Percentiles rank a stretch among this genome's conserved stretches.
Evolutionary conservation across 768 basidiomycete species (phyloP).

Genomic region (Mycena metata): DNA sequence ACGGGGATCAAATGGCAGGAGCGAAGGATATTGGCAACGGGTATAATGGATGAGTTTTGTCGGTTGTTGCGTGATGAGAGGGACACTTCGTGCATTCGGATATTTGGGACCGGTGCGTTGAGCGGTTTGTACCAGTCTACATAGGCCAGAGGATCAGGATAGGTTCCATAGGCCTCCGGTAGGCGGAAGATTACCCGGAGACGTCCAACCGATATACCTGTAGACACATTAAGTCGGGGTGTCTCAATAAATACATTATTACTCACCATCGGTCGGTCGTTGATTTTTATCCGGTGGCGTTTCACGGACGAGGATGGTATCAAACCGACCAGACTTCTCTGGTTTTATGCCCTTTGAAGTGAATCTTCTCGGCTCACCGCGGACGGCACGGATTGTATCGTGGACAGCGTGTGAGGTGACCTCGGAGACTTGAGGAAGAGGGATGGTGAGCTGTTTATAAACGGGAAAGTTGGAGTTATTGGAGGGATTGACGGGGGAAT

Average conservation of each 20-base stretch:
- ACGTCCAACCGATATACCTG: neutral
- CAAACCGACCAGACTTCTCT: neutral
- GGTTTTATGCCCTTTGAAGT: neutral
- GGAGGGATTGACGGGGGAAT: neutral
- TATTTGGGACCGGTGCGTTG: neutral
- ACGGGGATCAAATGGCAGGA: neutral
- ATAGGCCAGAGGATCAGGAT: neutral
- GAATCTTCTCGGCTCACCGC: neutral
- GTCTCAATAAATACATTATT: too few relatives aligned
- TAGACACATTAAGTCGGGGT: neutral
- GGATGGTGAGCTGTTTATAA: neutral
- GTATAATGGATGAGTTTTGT: neutral
- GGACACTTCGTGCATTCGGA: neutral
- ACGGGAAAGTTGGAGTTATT: neutral
- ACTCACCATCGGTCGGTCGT: too few relatives aligned
- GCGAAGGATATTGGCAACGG: neutral
- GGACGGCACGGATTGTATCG: neutral
- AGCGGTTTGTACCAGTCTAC: neutral
- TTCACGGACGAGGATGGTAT: too few relatives aligned
- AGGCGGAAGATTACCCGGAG: neutral
- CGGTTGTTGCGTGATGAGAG: neutral
- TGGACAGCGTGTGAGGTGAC: neutral
- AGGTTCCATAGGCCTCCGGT: neutral
- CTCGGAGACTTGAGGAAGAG: neutral
- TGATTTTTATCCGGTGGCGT: too few relatives aligned